Evolutionary conservation across 2,329 filamentous ascomycete species (phyloP).

Genomic region (Cyclaneusma minus): DNA sequence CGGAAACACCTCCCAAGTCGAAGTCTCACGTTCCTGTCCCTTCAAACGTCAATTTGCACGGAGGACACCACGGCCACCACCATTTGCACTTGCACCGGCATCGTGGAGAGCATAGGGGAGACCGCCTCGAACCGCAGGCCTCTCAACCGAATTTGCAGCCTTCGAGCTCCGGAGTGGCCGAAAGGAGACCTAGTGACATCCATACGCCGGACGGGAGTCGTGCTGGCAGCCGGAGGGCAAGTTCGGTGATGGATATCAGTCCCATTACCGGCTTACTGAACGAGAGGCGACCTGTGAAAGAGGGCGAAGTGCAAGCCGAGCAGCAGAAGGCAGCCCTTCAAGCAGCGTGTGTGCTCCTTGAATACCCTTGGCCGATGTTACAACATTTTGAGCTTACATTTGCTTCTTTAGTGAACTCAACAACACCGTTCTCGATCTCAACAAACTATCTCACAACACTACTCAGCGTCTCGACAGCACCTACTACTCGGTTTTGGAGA

Average conservation of each 20-base stretch:
- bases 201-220: constrained; percentile 28
- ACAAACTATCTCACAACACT: constrained; percentile 42
- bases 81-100: too few relatives aligned
- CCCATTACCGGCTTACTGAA: too few relatives aligned
- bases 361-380: background rate
- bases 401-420: constrained; percentile 29
- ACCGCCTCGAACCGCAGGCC: too few relatives aligned
- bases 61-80: too few relatives aligned
- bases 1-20: too few relatives aligned
- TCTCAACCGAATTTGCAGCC: constrained; percentile 4
- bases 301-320: constrained; percentile 26
- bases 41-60: too few relatives aligned
- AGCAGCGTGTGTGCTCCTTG: constrained; percentile 22
- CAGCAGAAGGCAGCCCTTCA: constrained; percentile 23
- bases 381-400: constrained; percentile 2
- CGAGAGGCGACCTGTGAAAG: constrained; percentile 16
- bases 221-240: constrained; percentile 27
- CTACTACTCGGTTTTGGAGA: constrained; percentile 60
- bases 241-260: constrained; percentile 15
- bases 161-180: constrained; percentile 22
- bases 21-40: too few relatives aligned
- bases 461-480: constrained; percentile 56
- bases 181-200: too few relatives aligned
- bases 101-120: too few relatives aligned
- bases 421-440: constrained; percentile 36